These are phyloP conservation scores for Exophiala spinifera DNA, from an alignment of 2,329 filamentous ascomycete species.

Conservation along the genomic window DNA sequence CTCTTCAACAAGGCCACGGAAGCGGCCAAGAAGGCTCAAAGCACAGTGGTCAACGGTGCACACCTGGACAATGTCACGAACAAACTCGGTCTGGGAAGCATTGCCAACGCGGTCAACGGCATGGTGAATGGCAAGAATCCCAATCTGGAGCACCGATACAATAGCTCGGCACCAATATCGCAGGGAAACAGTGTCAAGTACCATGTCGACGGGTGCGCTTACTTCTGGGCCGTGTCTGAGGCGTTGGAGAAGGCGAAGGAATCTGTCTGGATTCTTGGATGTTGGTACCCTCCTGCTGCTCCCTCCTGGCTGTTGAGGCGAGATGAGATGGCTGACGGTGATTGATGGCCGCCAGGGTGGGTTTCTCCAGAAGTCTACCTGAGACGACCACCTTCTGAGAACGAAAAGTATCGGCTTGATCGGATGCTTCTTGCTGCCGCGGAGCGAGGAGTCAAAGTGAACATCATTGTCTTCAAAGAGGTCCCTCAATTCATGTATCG, in stretches of 20 bases:
- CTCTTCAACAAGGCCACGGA: conserved; percentile 6
- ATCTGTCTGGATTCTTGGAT: conserved; percentile 76
- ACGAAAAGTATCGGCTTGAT: conserved; percentile 80
- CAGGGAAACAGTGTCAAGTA: conserved; percentile 71
- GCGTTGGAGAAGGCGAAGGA: conserved; percentile 71
- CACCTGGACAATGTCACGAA: conserved; percentile 4
- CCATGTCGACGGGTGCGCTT: conserved; percentile 76
- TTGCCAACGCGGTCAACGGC: conserved; percentile 1
- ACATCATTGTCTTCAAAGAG: conserved; percentile 90
- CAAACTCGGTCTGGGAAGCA: background rate
- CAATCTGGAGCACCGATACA: conserved; percentile 45
- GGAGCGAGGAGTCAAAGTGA: conserved; percentile 75
- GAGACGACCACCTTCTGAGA: conserved; percentile 74
- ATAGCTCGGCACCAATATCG: conserved; percentile 65
- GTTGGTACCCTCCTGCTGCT: conserved; percentile 35
- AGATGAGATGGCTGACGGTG: background rate
- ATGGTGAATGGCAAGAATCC: conserved; percentile 17
- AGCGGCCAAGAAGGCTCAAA: conserved; percentile 1
- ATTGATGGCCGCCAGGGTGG: conserved; percentile 55
- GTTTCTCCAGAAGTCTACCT: conserved; percentile 78
- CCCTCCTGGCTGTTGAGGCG: no score
- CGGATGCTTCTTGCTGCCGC: conserved; percentile 77
- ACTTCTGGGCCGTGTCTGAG: conserved; percentile 77
- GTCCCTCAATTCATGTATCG: conserved; percentile 74
- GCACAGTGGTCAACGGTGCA: background rate